phyloP scores from a whole-genome alignment of 2,329 filamentous ascomycete genomes.

The Alternaria sp. region DNA sequence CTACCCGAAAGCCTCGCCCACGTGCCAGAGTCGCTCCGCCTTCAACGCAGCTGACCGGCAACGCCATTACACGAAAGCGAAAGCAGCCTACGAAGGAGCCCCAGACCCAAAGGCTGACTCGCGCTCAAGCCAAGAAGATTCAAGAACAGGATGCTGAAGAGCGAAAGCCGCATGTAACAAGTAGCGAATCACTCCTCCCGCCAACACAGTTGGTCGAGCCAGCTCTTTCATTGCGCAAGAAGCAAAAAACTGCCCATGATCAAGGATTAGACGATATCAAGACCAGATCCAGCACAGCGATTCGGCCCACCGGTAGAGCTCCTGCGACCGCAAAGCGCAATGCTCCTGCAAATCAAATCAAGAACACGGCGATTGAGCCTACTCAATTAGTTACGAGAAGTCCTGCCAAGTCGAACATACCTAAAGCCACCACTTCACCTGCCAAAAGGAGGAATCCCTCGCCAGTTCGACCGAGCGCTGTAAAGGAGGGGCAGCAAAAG shows the following conservation, averaged over 20 bases:
- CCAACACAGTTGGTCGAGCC: slow-evolving; percentile 34
- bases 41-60: slow-evolving; percentile 9
- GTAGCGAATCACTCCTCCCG: background rate
- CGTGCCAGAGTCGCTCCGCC: background rate
- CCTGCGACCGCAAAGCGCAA: background rate
- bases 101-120: slow-evolving; percentile 8
- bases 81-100: slow-evolving; percentile 5
- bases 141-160: slow-evolving; percentile 1
- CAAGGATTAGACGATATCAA: background rate
- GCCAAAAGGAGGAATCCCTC: background rate
- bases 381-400: background rate
- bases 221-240: slow-evolving; percentile 2
- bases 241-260: background rate
- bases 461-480: background rate
- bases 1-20: background rate
- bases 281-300: background rate
- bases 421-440: background rate
- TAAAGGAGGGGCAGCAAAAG: background rate
- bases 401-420: background rate
- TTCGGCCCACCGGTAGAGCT: background rate
- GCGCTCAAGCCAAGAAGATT: slow-evolving; percentile 15
- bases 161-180: background rate
- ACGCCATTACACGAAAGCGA: slow-evolving; percentile 3
- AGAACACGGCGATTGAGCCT: background rate
- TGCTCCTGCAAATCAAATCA: background rate